Conservation (phyloP, 148 eudicot genomes). For the Drosera capensis region DNA sequence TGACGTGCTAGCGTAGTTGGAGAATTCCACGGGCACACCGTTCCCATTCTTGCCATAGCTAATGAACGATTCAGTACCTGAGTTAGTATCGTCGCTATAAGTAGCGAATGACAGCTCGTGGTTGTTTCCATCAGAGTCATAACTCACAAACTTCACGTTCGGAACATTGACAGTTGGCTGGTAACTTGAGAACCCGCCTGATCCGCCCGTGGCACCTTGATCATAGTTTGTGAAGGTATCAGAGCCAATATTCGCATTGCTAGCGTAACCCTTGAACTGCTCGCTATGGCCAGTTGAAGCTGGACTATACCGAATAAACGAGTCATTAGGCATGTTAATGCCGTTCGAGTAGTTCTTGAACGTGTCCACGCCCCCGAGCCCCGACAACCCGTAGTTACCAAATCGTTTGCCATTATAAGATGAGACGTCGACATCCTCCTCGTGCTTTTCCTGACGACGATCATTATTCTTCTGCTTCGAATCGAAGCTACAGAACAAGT, state of each 20-base stretch:
- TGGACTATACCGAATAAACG: slow-evolving; percentile 51
- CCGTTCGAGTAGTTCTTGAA: slow-evolving; percentile 53
- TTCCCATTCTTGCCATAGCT: slow-evolving; percentile 64
- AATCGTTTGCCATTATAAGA: slow-evolving; percentile 44
- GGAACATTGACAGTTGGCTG: slow-evolving; percentile 58
- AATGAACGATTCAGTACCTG: slow-evolving; percentile 46
- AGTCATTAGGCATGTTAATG: slow-evolving; percentile 44
- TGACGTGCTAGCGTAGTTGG: slow-evolving; percentile 35
- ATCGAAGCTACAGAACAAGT: slow-evolving; percentile 44
- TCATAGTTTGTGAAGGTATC: slow-evolving; percentile 54
- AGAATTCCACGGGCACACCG: slow-evolving; percentile 34
- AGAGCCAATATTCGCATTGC: slow-evolving; percentile 47
- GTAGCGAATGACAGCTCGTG: slow-evolving; percentile 45
- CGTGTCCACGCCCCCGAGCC: slow-evolving; percentile 19
- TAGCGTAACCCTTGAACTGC: slow-evolving; percentile 41
- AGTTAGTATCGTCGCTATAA: slow-evolving; percentile 53
- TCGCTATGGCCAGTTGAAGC: slow-evolving; percentile 47
- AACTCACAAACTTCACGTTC: slow-evolving; percentile 35
- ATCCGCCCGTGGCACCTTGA: slow-evolving; percentile 44
- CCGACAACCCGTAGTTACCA: slow-evolving; percentile 34
- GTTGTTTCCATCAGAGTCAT: slow-evolving; percentile 28
- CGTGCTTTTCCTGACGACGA: neutral
- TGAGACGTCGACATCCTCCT: slow-evolving; percentile 27
- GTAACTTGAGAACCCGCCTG: slow-evolving; percentile 59
- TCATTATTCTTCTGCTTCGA: neutral